These are phyloP conservation scores for Grifola frondosa DNA, from an alignment of 1,284 basidiomycete species.

Conservation along the genomic window DNA sequence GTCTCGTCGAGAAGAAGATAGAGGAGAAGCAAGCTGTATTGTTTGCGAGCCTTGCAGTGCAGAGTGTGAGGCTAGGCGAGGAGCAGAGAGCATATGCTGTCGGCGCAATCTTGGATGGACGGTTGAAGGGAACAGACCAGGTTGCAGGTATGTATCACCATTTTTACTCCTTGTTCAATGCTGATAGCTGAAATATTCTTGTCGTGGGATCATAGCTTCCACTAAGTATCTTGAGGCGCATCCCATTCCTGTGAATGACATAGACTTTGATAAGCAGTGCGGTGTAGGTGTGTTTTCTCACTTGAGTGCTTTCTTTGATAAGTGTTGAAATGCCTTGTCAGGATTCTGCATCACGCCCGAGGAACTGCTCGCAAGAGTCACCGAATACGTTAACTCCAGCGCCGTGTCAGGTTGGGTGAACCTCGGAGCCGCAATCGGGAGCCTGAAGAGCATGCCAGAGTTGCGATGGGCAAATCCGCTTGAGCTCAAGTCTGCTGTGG, in stretches of 20 bases:
- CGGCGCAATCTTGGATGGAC: conserved; percentile 66
- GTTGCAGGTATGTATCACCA: conserved; percentile 61
- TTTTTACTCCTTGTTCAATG: too few relatives aligned
- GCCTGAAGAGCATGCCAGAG: conserved; percentile 65
- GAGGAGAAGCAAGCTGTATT: conserved; percentile 84
- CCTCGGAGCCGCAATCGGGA: conserved; percentile 71
- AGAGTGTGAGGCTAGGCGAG: conserved; percentile 57
- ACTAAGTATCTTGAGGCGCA: conserved; percentile 74
- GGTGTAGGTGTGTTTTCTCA: conserved; percentile 78
- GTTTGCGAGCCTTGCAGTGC: conserved; percentile 68
- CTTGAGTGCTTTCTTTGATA: neutral
- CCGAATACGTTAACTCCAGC: conserved; percentile 58
- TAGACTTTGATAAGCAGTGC: conserved; percentile 77
- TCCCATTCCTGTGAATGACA: conserved; percentile 62
- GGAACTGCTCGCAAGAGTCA: conserved; percentile 64
- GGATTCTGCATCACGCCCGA: conserved; percentile 79
- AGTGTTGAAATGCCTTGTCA: conserved; percentile 30
- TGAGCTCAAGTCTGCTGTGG: conserved; percentile 88
- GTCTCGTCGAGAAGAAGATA: conserved; percentile 48
- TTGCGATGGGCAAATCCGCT: conserved; percentile 89
- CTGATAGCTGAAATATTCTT: neutral
- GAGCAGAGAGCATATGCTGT: conserved; percentile 71
- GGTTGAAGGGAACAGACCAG: conserved; percentile 84
- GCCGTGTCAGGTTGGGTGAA: conserved; percentile 71
- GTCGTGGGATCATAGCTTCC: conserved; percentile 41